phyloP scores from a whole-genome alignment of 1,284 basidiomycete genomes.

The Cutaneotrichosporon cutaneum region DNA sequence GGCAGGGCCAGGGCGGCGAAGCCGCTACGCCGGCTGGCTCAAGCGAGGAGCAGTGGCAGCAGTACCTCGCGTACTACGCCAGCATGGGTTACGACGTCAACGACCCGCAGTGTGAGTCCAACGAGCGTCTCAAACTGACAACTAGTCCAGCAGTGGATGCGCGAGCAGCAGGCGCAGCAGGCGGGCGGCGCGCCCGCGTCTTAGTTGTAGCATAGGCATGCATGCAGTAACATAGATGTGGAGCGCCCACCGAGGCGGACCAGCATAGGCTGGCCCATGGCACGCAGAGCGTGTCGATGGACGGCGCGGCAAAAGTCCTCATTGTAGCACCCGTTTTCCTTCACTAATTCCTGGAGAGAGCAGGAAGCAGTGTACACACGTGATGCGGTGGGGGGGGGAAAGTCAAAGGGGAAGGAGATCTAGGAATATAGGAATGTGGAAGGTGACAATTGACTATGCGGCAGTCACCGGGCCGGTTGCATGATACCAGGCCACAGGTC shows the following conservation, averaged over 20 bases:
- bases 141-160: slow-evolving; percentile 11
- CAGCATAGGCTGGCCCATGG: slow-evolving; percentile 1
- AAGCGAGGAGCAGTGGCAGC: slow-evolving; percentile 50
- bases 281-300: slow-evolving; percentile 13
- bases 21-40: slow-evolving; percentile 47
- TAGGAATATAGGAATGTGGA: no score
- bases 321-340: slow-evolving; percentile 48
- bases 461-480: neutral
- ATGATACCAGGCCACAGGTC: neutral
- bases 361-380: slow-evolving; percentile 49
- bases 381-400: slow-evolving; percentile 23
- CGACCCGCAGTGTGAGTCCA: slow-evolving; percentile 51
- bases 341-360: slow-evolving; percentile 42
- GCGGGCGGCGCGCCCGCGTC: slow-evolving; percentile 3
- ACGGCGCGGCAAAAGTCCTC: slow-evolving; percentile 40
- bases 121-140: slow-evolving; percentile 4
- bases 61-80: slow-evolving; percentile 59
- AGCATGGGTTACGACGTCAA: slow-evolving; percentile 87
- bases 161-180: slow-evolving; percentile 14
- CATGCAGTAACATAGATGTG: slow-evolving; percentile 14
- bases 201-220: slow-evolving; percentile 1
- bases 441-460: no score
- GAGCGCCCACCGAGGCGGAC: slow-evolving; percentile 17
- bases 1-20: slow-evolving; percentile 49
- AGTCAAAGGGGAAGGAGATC: neutral